These are phyloP conservation scores for Ceriops decandra DNA, from an alignment of 345 rosid species.

Conservation along the genomic window DNA sequence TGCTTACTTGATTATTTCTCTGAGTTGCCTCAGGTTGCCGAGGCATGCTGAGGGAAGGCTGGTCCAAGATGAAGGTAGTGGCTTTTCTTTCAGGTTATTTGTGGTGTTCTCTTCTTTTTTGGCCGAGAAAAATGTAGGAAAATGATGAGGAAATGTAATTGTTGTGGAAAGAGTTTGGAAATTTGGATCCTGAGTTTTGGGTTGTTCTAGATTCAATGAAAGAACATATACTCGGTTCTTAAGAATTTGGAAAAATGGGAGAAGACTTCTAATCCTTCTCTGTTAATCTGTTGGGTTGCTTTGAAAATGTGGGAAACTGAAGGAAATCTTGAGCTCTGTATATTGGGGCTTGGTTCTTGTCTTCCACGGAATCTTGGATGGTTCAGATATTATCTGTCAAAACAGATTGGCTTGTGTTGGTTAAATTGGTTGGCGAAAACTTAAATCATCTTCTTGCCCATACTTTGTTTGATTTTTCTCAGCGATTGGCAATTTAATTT, in stretches of 20 bases:
- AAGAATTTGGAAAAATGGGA: slow-evolving; percentile 3
- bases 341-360: not conserved
- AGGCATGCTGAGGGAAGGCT: slow-evolving; percentile 38
- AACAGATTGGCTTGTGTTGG: not conserved
- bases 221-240: not conserved
- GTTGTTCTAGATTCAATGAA: not conserved
- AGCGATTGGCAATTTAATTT: not conserved
- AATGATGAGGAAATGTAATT: not conserved
- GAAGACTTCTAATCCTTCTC: not conserved
- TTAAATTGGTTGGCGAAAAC: not conserved
- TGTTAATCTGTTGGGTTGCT: slow-evolving; percentile 5
- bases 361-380: no score
- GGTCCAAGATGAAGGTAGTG: slow-evolving; percentile 57
- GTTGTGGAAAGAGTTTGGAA: not conserved
- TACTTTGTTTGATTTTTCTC: not conserved
- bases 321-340: not conserved
- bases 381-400: not conserved
- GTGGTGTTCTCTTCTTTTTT: slow-evolving; percentile 1
- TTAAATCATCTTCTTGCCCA: not conserved
- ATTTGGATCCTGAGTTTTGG: slow-evolving; percentile 4
- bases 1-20: slow-evolving; percentile 32
- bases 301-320: slow-evolving; percentile 2
- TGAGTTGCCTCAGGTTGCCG: slow-evolving; percentile 40
- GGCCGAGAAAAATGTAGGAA: slow-evolving; percentile 10
- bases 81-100: not conserved